phyloP scores from a whole-genome alignment of 495 filamentous ascomycete species.

The Tirmania nivea region DNA sequence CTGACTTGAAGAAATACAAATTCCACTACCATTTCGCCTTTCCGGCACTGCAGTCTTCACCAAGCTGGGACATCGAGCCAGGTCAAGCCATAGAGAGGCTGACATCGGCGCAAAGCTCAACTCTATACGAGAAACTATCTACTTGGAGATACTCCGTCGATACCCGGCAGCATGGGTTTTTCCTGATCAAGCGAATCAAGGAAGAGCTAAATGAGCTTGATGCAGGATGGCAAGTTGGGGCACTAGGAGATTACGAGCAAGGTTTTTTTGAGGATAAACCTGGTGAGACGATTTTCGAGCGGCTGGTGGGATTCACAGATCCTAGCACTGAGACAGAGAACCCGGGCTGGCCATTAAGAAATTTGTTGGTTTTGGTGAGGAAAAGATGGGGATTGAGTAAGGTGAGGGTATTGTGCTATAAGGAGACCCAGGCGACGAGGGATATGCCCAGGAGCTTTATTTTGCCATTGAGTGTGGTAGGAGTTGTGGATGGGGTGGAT shows the following conservation, averaged over 20 bases:
- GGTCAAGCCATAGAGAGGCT: slow-evolving; percentile 28
- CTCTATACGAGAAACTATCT: slow-evolving; percentile 49
- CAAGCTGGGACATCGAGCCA: slow-evolving; percentile 39
- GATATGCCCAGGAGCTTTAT: slow-evolving; percentile 64
- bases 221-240: slow-evolving; percentile 45
- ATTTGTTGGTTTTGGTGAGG: slow-evolving; percentile 66
- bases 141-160: slow-evolving; percentile 71
- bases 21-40: slow-evolving; percentile 93
- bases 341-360: slow-evolving; percentile 82
- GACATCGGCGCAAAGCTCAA: slow-evolving; percentile 41
- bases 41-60: slow-evolving; percentile 73
- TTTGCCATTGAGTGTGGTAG: slow-evolving; percentile 39
- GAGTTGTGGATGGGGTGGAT: not conserved
- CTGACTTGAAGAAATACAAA: slow-evolving; percentile 85
- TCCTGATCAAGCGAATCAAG: slow-evolving; percentile 48
- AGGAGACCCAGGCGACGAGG: slow-evolving; percentile 52
- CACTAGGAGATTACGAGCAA: slow-evolving; percentile 54
- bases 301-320: slow-evolving; percentile 70
- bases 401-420: slow-evolving; percentile 74
- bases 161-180: slow-evolving; percentile 73
- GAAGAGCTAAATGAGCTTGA: not conserved
- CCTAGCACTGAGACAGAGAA: slow-evolving; percentile 70
- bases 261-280: slow-evolving; percentile 49
- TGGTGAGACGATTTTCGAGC: slow-evolving; percentile 31
- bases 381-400: slow-evolving; percentile 56